Conservation (phyloP, 2,329 filamentous ascomycete species). For the Neophaeococcomyces mojaviensis region DNA sequence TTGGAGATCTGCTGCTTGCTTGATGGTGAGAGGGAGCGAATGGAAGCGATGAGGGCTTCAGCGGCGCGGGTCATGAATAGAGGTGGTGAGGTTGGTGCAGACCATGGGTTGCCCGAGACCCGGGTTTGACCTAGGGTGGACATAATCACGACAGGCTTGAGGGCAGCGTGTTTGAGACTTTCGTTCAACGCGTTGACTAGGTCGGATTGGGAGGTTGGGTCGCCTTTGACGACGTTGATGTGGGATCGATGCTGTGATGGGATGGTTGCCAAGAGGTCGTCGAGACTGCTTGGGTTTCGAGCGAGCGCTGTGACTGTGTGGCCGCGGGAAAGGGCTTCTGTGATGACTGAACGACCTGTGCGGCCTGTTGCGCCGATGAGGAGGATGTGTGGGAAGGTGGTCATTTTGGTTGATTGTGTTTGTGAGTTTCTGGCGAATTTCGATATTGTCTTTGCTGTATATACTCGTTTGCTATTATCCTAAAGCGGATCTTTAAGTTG, state of each 20-base stretch:
- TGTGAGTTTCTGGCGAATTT: no score
- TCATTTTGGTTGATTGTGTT: no score
- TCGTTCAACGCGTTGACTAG: conserved; percentile 14
- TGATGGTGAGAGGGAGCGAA: conserved; percentile 28
- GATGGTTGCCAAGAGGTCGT: conserved; percentile 1
- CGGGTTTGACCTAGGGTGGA: conserved; percentile 44
- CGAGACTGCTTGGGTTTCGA: conserved; percentile 26
- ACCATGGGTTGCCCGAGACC: conserved; percentile 42
- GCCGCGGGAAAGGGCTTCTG: conserved; percentile 31
- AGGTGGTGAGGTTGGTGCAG: conserved; percentile 36
- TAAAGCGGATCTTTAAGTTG: no score
- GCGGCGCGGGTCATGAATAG: conserved; percentile 40
- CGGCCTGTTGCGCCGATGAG: conserved; percentile 40
- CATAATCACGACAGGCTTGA: conserved; percentile 34
- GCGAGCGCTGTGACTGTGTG: conserved; percentile 36
- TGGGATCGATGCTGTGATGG: conserved; percentile 11
- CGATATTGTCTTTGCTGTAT: no score
- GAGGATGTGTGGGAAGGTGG: conserved; percentile 24
- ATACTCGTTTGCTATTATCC: no score
- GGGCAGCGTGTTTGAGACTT: background rate
- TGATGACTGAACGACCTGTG: conserved; percentile 37
- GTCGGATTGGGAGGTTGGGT: conserved; percentile 20
- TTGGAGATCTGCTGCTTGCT: conserved; percentile 32
- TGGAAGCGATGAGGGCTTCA: conserved; percentile 26
- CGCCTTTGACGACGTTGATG: conserved; percentile 21